Percentiles rank a stretch among this genome's conserved stretches.
These are phyloP conservation scores for Tolypocladium guangdongense DNA, from an alignment of 2,329 filamentous ascomycete genomes.

Conservation along the genomic window DNA sequence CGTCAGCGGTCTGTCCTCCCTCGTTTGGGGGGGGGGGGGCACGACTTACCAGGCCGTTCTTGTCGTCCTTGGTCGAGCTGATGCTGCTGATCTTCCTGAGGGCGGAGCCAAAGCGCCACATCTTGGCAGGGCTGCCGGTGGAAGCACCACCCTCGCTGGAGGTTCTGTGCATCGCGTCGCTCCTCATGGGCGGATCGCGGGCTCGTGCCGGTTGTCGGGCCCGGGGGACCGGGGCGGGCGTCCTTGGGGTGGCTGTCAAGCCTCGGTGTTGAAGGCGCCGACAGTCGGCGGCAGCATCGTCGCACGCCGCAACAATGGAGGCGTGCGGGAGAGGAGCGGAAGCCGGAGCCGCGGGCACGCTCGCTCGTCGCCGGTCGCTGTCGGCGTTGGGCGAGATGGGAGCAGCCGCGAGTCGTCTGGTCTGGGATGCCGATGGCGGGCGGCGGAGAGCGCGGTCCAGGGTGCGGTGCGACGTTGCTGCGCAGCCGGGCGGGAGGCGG, in stretches of 20 bases:
- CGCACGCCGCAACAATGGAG: neutral
- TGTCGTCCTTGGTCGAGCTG: constrained; percentile 10
- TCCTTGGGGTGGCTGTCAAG: neutral
- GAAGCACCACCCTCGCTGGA: constrained; percentile 15
- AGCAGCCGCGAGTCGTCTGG: no score
- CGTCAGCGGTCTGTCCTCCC: neutral
- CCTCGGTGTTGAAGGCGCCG: neutral
- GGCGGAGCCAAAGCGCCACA: constrained; percentile 11
- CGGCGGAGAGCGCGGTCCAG: neutral
- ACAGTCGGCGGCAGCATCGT: neutral
- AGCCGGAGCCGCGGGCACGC: neutral
- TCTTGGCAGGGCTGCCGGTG: constrained; percentile 7
- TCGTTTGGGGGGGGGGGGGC: neutral
- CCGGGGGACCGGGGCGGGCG: constrained; percentile 3
- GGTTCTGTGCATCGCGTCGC: constrained; percentile 14
- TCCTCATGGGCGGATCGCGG: constrained; percentile 7
- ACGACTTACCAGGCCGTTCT: constrained; percentile 6
- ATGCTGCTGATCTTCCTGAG: constrained; percentile 11
- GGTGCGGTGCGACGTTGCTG: no score
- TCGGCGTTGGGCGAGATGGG: neutral
- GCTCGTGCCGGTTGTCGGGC: neutral
- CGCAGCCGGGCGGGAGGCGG: neutral
- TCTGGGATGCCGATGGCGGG: neutral
- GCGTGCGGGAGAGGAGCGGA: neutral
- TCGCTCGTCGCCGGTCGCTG: neutral